Conservation (phyloP, 2,329 filamentous ascomycete genomes). For the Cadophora gregata region DNA sequence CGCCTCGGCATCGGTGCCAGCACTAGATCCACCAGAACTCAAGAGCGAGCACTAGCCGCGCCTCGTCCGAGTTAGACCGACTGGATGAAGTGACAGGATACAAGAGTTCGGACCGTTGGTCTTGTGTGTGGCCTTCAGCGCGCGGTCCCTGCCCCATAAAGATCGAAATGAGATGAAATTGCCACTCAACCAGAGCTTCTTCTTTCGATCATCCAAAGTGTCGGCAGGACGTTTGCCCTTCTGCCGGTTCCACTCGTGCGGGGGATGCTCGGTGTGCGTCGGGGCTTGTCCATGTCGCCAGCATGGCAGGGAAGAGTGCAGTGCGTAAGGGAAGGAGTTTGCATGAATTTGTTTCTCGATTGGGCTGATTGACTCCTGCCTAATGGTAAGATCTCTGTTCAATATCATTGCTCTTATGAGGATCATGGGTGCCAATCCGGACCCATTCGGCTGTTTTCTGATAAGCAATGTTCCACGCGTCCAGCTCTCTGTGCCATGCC, state of each 20-base stretch:
- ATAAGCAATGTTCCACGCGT: conserved; percentile 35
- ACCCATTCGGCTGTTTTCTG: conserved; percentile 28
- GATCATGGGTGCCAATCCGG: conserved; percentile 34
- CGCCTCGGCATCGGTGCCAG: conserved; percentile 4
- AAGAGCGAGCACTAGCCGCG: conserved; percentile 12
- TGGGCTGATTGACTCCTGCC: conserved; percentile 30
- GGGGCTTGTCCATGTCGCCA: conserved; percentile 21
- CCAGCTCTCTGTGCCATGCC: conserved; percentile 20
- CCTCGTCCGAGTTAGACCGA: neutral
- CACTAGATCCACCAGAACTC: neutral
- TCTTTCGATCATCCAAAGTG: conserved; percentile 15
- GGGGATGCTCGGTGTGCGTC: conserved; percentile 22
- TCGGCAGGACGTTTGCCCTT: conserved; percentile 19
- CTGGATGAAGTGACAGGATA: neutral
- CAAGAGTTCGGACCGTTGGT: conserved; percentile 28
- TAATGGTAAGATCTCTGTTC: conserved; percentile 35
- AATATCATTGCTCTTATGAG: conserved; percentile 40
- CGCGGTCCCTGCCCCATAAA: conserved; percentile 35
- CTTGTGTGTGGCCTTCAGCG: neutral
- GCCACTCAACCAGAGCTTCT: conserved; percentile 31
- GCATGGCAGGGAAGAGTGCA: neutral
- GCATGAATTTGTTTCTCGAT: conserved; percentile 39
- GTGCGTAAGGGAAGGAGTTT: conserved; percentile 13
- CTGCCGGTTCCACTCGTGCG: conserved; percentile 22
- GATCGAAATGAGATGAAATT: conserved; percentile 40